A percentile compares a stretch with the other conserved stretches of the same genome.
These are phyloP conservation scores for Penicillium antarcticum DNA, from an alignment of 495 filamentous ascomycete genomes.

Conservation along the genomic window DNA sequence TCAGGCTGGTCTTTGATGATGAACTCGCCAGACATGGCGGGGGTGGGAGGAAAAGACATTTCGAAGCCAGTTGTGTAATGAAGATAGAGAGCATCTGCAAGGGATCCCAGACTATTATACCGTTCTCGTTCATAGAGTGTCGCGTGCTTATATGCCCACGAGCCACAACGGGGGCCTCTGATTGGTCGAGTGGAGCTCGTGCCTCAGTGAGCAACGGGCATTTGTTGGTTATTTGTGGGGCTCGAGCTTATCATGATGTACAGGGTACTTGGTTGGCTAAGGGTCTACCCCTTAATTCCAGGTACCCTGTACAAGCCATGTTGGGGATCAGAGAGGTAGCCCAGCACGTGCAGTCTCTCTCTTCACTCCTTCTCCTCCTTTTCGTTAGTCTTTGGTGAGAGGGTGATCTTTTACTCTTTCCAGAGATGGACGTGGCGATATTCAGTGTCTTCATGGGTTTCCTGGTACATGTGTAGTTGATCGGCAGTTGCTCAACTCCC, in stretches of 20 bases:
- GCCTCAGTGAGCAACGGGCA: constrained; percentile 18
- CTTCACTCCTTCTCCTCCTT: neutral
- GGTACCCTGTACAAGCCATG: constrained; percentile 4
- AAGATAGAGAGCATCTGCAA: constrained; percentile 3
- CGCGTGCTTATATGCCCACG: constrained; percentile 46
- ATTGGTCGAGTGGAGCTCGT: constrained; percentile 30
- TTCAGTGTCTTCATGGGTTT: too few species aligned
- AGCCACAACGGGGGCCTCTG: constrained; percentile 19
- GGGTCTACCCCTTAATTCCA: neutral
- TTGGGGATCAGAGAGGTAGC: constrained; percentile 26
- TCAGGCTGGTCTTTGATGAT: constrained; percentile 67
- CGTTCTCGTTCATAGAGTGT: constrained; percentile 26
- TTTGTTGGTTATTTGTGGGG: constrained; percentile 18
- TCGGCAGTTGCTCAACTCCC: too few species aligned
- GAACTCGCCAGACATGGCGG: constrained; percentile 80
- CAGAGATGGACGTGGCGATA: too few species aligned
- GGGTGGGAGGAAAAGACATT: constrained; percentile 85
- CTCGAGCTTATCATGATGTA: constrained; percentile 21
- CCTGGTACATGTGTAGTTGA: too few species aligned
- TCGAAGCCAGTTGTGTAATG: neutral
- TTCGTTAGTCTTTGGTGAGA: neutral
- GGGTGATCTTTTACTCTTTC: neutral
- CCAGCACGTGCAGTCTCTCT: constrained; percentile 31
- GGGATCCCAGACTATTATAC: constrained; percentile 4
- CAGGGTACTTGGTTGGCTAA: neutral